phyloP scores from a whole-genome alignment of 2,329 filamentous ascomycete species.

The Pseudopithomyces chartarum region DNA sequence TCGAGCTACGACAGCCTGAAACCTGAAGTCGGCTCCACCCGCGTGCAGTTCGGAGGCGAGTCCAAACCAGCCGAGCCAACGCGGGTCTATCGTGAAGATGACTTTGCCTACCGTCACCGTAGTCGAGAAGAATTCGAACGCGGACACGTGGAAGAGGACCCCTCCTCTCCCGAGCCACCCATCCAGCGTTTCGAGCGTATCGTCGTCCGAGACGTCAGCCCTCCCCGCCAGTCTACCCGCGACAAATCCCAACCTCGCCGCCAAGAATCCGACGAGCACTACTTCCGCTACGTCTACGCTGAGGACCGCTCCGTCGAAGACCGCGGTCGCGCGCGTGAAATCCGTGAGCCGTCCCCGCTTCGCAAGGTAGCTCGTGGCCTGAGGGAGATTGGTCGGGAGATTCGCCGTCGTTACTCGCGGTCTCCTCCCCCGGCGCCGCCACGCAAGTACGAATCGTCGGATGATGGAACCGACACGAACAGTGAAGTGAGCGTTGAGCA shows the following conservation, averaged over 20 bases:
- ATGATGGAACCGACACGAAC: conserved; percentile 33
- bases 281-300: conserved; percentile 19
- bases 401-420: conserved; percentile 12
- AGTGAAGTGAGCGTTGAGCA: conserved; percentile 27
- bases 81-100: conserved; percentile 6
- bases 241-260: background rate
- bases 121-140: conserved; percentile 16
- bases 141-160: conserved; percentile 16
- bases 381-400: conserved; percentile 8
- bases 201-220: conserved; percentile 18
- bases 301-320: conserved; percentile 10
- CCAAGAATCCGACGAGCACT: conserved; percentile 13
- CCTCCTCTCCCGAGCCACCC: conserved; percentile 16
- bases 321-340: background rate
- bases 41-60: conserved; percentile 35
- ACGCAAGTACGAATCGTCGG: conserved; percentile 18
- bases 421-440: conserved; percentile 10
- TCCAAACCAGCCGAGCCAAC: conserved; percentile 2
- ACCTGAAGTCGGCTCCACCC: conserved; percentile 35
- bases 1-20: conserved; percentile 32
- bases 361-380: conserved; percentile 15
- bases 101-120: conserved; percentile 18
- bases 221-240: conserved; percentile 6
- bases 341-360: background rate
- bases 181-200: conserved; percentile 24